Percentiles rank a stretch among this genome's conserved stretches.
These are phyloP conservation scores for Aureobasidium sp. DNA, from an alignment of 2,329 filamentous ascomycete genomes.

Conservation along the genomic window DNA sequence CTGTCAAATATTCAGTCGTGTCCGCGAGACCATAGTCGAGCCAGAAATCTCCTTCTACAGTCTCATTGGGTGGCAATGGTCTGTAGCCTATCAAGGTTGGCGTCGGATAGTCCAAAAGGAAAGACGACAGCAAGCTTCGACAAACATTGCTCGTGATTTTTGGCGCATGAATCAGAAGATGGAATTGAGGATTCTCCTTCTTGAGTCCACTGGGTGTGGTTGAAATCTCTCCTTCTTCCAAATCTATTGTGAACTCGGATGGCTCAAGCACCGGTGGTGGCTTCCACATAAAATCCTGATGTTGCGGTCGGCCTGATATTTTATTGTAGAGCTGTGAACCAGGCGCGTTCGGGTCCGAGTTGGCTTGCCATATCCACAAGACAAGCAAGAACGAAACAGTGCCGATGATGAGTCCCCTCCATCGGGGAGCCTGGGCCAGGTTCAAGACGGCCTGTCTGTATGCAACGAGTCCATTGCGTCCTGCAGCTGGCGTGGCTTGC, in stretches of 20 bases:
- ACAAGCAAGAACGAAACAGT: constrained; percentile 3
- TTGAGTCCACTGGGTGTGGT: constrained; percentile 1
- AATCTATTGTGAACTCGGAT: not conserved
- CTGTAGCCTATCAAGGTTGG: constrained; percentile 13
- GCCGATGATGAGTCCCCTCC: constrained; percentile 11
- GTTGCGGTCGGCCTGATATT: constrained; percentile 2
- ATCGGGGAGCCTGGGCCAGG: constrained; percentile 11
- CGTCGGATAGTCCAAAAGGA: constrained; percentile 7
- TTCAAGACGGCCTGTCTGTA: constrained; percentile 10
- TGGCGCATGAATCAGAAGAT: constrained; percentile 14
- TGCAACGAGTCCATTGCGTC: not conserved
- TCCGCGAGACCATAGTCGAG: constrained; percentile 12
- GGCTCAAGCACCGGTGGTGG: not conserved
- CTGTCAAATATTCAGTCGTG: not conserved
- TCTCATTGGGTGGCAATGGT: not conserved
- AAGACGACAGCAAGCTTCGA: constrained; percentile 7
- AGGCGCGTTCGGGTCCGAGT: not conserved
- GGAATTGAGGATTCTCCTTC: constrained; percentile 13
- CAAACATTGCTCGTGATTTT: constrained; percentile 12
- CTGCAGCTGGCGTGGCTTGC: constrained; percentile 7
- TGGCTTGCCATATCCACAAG: constrained; percentile 13
- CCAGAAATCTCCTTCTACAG: constrained; percentile 5
- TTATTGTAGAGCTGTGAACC: constrained; percentile 11
- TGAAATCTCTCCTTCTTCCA: not conserved
- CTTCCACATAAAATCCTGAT: constrained; percentile 9